Percentiles rank a stretch among this genome's conserved stretches.
phyloP scores from a whole-genome alignment of 2,329 filamentous ascomycete species.

The Ophiostoma tasmaniense region DNA sequence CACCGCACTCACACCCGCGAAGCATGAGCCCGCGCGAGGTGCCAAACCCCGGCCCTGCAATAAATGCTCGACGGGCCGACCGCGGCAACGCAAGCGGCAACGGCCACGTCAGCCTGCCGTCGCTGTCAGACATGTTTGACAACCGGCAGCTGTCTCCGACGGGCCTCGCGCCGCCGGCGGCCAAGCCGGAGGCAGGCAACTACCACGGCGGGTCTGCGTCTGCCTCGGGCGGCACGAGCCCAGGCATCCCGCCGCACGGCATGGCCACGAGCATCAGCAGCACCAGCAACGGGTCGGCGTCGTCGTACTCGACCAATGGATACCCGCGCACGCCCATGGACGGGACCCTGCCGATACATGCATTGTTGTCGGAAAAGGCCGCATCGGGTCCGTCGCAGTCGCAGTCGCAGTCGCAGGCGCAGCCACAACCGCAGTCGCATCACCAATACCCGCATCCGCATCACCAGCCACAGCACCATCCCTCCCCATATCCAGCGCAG shows the following conservation, averaged over 20 bases:
- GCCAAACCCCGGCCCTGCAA: neutral
- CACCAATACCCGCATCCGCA: neutral
- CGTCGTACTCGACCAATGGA: slow-evolving; percentile 29
- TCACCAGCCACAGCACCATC: neutral
- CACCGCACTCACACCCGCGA: slow-evolving; percentile 21
- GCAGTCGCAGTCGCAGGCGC: neutral
- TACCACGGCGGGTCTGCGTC: neutral
- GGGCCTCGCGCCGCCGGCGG: slow-evolving; percentile 11
- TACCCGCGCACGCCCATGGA: slow-evolving; percentile 41
- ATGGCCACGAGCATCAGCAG: slow-evolving; percentile 21
- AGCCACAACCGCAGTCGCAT: neutral
- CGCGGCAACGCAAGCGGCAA: slow-evolving; percentile 17
- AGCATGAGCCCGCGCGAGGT: slow-evolving; percentile 21
- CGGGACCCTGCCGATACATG: slow-evolving; percentile 46
- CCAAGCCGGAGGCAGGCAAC: slow-evolving; percentile 18
- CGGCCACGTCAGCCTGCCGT: slow-evolving; percentile 35
- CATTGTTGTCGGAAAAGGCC: slow-evolving; percentile 31
- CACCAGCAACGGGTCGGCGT: slow-evolving; percentile 27
- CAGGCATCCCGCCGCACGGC: slow-evolving; percentile 24
- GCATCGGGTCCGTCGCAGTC: neutral
- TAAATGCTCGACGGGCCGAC: slow-evolving; percentile 17
- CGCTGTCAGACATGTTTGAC: slow-evolving; percentile 42
- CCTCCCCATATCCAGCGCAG: neutral
- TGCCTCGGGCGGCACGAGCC: slow-evolving; percentile 21
- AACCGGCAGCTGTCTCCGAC: slow-evolving; percentile 24